Percentiles rank a stretch among this genome's conserved stretches.
Evolutionary conservation across 495 filamentous ascomycete genomes (phyloP).

Genomic region (Chaetomium cochliodes): DNA sequence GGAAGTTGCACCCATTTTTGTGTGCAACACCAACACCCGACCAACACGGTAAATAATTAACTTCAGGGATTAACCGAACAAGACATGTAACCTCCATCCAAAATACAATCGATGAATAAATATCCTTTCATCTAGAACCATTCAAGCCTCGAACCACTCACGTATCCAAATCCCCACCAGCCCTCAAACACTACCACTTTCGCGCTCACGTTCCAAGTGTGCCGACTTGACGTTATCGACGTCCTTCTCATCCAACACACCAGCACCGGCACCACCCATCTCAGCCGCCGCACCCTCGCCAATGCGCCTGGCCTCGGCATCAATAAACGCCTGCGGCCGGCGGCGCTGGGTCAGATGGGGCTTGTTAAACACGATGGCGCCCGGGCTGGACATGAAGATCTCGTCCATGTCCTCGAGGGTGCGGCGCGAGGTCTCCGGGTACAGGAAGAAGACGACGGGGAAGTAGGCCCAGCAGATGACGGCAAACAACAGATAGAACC

Average conservation of each 20-base stretch:
- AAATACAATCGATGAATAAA: too few species aligned
- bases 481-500: conserved; percentile 13
- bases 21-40: too few species aligned
- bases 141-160: neutral
- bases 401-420: conserved; percentile 18
- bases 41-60: too few species aligned
- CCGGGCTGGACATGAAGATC: conserved; percentile 7
- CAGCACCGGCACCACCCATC: neutral
- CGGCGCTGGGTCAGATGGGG: conserved; percentile 9
- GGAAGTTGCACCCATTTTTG: too few species aligned
- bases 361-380: conserved; percentile 13
- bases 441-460: conserved; percentile 19
- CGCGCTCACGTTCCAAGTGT: neutral
- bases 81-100: too few species aligned
- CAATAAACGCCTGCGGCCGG: conserved; percentile 5
- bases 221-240: neutral
- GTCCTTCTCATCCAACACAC: neutral
- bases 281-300: conserved; percentile 7
- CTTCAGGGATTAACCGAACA: too few species aligned
- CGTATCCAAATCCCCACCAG: neutral
- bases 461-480: conserved; percentile 18
- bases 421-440: conserved; percentile 12
- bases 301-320: conserved; percentile 9
- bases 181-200: neutral
- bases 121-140: too few species aligned